Evolutionary conservation across 192 early-diverging fungal genomes (phyloP).

Genomic region (Coemansia sp.): DNA sequence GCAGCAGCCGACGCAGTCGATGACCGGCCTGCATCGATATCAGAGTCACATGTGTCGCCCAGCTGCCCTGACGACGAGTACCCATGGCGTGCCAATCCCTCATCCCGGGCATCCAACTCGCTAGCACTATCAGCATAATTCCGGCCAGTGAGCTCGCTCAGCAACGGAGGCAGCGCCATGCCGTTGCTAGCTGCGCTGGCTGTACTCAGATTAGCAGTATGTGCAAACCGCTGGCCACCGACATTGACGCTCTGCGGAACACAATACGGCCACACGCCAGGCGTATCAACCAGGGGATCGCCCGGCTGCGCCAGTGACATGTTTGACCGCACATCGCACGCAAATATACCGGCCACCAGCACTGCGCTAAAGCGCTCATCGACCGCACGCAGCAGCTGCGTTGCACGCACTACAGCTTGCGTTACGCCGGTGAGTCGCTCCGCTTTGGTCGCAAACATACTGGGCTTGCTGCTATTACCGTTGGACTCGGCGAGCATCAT

Average conservation of each 20-base stretch:
- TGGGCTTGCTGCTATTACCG: not conserved
- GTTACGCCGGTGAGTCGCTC: slow-evolving; percentile 25
- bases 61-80: slow-evolving; percentile 12
- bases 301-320: slow-evolving; percentile 43
- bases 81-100: slow-evolving; percentile 4
- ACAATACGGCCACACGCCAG: slow-evolving; percentile 19
- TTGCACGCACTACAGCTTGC: slow-evolving; percentile 32
- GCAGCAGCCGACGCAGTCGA: slow-evolving; percentile 17
- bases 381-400: slow-evolving; percentile 39
- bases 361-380: slow-evolving; percentile 46
- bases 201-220: slow-evolving; percentile 35
- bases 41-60: slow-evolving; percentile 14
- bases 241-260: slow-evolving; percentile 4
- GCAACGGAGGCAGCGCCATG: not conserved
- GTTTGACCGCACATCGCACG: slow-evolving; percentile 33
- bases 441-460: slow-evolving; percentile 16
- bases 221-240: slow-evolving; percentile 24
- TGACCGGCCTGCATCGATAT: slow-evolving; percentile 20
- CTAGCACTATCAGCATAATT: not conserved
- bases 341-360: slow-evolving; percentile 43
- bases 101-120: not conserved
- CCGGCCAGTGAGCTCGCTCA: not conserved
- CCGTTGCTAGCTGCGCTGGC: slow-evolving; percentile 37
- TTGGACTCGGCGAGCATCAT: not conserved
- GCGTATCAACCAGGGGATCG: slow-evolving; percentile 29